Evolutionary conservation across 176 grass and related monocot species (phyloP).

Genomic region (Pharus latifolius): DNA sequence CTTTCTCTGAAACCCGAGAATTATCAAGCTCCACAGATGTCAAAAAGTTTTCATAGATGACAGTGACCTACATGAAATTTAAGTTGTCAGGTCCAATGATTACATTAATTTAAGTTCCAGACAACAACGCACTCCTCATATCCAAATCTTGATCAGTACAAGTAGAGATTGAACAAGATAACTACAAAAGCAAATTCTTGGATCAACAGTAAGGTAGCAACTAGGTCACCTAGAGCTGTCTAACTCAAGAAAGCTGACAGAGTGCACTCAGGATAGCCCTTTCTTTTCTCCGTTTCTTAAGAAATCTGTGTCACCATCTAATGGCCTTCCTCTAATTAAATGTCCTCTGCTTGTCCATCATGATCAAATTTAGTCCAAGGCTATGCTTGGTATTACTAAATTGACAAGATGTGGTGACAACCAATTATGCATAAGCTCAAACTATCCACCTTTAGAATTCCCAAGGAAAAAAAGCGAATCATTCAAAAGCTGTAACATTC

Average conservation of each 20-base stretch:
- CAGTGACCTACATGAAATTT: constrained; percentile 51
- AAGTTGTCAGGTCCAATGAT: constrained; percentile 2
- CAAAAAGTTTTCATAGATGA: constrained; percentile 67
- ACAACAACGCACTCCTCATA: neutral
- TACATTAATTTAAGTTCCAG: neutral
- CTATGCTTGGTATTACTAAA: too few species aligned
- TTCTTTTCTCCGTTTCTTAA: too few species aligned
- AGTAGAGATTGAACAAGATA: neutral
- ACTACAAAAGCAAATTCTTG: neutral
- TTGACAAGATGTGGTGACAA: too few species aligned
- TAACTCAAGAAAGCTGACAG: neutral
- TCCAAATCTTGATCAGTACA: constrained; percentile 1
- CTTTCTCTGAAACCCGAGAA: constrained; percentile 74
- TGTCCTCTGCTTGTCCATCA: too few species aligned
- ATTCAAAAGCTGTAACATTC: too few species aligned
- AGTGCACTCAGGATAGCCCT: too few species aligned
- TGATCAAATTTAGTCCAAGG: too few species aligned
- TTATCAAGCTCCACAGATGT: constrained; percentile 48
- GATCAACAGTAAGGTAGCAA: neutral
- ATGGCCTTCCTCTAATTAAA: too few species aligned
- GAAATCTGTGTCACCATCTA: too few species aligned
- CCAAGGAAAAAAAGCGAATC: too few species aligned
- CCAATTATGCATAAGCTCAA: too few species aligned
- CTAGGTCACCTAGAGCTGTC: neutral
- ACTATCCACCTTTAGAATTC: too few species aligned